Percentiles rank a stretch among this genome's conserved stretches.
Conservation (phyloP, 2,329 filamentous ascomycete species). For the Xylariaceae sp. region DNA sequence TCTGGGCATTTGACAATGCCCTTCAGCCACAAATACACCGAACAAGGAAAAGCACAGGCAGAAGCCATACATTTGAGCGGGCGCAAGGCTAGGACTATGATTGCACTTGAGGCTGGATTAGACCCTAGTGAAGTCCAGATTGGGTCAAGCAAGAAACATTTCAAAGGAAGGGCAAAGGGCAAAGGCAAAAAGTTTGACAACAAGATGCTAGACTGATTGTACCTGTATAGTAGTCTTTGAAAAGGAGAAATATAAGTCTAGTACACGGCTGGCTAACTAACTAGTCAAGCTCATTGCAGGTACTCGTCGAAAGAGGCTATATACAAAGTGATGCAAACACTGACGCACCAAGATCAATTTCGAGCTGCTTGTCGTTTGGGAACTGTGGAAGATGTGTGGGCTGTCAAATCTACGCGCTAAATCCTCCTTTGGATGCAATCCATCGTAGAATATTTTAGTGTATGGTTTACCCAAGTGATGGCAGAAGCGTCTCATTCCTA, state of each 20-base stretch:
- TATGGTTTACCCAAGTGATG: too few species aligned
- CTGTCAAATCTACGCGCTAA: too few species aligned
- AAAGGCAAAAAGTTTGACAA: constrained; percentile 58
- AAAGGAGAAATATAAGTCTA: constrained; percentile 2
- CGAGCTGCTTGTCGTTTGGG: too few species aligned
- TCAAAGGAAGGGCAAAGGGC: constrained; percentile 75
- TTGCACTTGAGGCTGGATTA: constrained; percentile 82
- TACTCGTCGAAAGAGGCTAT: background rate
- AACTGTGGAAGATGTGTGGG: too few species aligned
- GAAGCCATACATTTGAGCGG: constrained; percentile 75
- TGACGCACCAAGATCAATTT: background rate
- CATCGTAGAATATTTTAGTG: too few species aligned
- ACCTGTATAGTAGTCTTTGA: background rate
- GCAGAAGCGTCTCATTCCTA: too few species aligned
- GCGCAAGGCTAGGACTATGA: constrained; percentile 79
- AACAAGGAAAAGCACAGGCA: constrained; percentile 67
- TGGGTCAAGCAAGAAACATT: constrained; percentile 85
- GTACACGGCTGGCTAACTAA: background rate
- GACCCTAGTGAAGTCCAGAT: constrained; percentile 78
- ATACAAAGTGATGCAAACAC: background rate
- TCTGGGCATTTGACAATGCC: constrained; percentile 76
- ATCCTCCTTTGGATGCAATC: too few species aligned
- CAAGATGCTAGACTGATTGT: constrained; percentile 45
- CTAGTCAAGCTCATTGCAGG: background rate
- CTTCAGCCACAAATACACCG: constrained; percentile 87